phyloP scores from a whole-genome alignment of 2,329 filamentous ascomycete genomes.

The Metarhizium guizhouense region DNA sequence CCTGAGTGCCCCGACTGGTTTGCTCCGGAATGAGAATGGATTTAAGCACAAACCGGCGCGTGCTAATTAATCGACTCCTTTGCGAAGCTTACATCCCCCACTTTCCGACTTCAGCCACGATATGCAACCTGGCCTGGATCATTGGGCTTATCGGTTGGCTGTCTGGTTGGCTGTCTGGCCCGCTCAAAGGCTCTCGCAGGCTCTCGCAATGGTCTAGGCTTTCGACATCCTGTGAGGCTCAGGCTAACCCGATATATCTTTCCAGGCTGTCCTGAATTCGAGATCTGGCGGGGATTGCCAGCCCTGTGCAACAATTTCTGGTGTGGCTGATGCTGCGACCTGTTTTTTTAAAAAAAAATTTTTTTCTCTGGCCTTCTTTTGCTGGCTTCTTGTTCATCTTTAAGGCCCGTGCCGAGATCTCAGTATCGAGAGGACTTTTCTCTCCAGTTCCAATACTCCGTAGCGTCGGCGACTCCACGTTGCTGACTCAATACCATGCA shows the following conservation, averaged over 20 bases:
- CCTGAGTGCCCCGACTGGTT: background rate
- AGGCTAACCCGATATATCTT: background rate
- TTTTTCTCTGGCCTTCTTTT: no score
- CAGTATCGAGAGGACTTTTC: no score
- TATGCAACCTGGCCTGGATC: background rate
- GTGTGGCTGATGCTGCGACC: background rate
- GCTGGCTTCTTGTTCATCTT: background rate
- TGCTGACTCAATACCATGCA: background rate
- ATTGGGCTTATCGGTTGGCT: background rate
- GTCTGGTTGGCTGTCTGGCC: no score
- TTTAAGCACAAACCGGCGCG: background rate
- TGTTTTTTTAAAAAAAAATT: no score
- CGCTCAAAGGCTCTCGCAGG: background rate
- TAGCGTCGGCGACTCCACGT: no score
- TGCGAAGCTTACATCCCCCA: background rate
- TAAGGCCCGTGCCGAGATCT: background rate
- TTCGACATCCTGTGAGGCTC: background rate
- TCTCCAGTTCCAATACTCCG: no score
- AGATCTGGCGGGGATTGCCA: background rate
- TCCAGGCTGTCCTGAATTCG: background rate
- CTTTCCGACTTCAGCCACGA: slow-evolving; percentile 1
- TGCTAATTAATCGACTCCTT: background rate
- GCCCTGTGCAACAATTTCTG: background rate
- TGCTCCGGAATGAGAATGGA: slow-evolving; percentile 1
- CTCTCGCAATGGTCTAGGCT: background rate